Evolutionary conservation across 2,329 filamentous ascomycete species (phyloP).

Genomic region (Fusarium nelsonii): DNA sequence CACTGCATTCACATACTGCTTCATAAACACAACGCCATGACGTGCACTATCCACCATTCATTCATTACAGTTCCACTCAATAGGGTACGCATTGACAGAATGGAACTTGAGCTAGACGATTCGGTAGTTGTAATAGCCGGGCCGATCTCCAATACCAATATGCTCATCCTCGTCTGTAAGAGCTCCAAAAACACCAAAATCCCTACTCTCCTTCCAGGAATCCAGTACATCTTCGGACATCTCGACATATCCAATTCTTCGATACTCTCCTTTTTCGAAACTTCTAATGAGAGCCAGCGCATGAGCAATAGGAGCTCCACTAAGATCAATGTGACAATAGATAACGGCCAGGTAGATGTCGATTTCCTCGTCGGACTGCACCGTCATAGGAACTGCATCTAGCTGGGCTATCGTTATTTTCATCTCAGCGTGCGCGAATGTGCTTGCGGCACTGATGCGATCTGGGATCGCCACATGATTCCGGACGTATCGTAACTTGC

Average conservation of each 20-base stretch:
- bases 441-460: background rate
- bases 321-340: constrained; percentile 10
- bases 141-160: constrained; percentile 6
- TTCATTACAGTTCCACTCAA: background rate
- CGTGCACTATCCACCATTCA: background rate
- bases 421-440: background rate
- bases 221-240: constrained; percentile 9
- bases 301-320: background rate
- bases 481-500: constrained; percentile 23
- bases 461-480: constrained; percentile 11
- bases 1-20: background rate
- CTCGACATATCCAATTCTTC: constrained; percentile 26
- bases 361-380: constrained; percentile 2
- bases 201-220: constrained; percentile 5
- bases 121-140: constrained; percentile 28
- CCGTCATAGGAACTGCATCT: constrained; percentile 12
- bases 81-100: background rate
- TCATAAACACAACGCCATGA: background rate
- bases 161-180: constrained; percentile 26
- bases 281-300: constrained; percentile 26
- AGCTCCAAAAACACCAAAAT: constrained; percentile 27
- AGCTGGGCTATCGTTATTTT: constrained; percentile 8
- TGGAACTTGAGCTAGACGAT: constrained; percentile 15
- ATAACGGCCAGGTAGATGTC: constrained; percentile 26
- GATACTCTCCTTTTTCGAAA: constrained; percentile 27